phyloP scores from a whole-genome alignment of 2,329 filamentous ascomycete genomes.

The Sordariomycetes sp. region DNA sequence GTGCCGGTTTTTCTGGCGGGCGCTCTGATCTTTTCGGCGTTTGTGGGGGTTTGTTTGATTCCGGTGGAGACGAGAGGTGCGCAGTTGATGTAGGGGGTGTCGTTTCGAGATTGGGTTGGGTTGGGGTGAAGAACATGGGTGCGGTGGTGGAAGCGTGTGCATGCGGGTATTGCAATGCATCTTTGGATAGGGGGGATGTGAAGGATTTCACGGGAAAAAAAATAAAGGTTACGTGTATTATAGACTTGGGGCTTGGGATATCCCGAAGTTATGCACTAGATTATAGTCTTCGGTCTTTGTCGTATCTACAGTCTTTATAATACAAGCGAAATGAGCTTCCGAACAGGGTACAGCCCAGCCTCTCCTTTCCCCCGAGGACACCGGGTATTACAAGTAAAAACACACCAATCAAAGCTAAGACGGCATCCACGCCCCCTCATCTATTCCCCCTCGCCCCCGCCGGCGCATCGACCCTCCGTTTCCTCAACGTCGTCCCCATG shows the following conservation, averaged over 20 bases:
- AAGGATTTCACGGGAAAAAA: background rate
- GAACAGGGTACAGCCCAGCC: background rate
- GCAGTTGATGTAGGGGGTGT: slow-evolving; percentile 32
- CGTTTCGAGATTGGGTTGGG: background rate
- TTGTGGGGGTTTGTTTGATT: slow-evolving; percentile 44
- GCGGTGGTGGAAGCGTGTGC: too few species aligned
- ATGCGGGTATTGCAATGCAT: too few species aligned
- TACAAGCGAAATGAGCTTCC: background rate
- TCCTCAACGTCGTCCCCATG: slow-evolving; percentile 53
- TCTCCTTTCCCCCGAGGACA: background rate
- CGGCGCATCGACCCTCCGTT: slow-evolving; percentile 47
- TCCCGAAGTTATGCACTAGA: background rate
- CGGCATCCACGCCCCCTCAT: background rate
- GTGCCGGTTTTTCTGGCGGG: slow-evolving; percentile 45
- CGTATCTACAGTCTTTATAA: background rate
- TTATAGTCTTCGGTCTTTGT: background rate
- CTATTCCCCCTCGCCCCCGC: slow-evolving; percentile 38
- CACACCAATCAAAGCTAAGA: background rate
- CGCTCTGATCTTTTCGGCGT: slow-evolving; percentile 41
- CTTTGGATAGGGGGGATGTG: background rate
- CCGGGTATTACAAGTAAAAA: background rate
- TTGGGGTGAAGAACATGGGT: too few species aligned
- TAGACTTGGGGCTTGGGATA: background rate
- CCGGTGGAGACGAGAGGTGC: slow-evolving; percentile 50
- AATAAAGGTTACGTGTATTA: background rate